Percentiles rank a stretch among this genome's conserved stretches.
phyloP scores from a whole-genome alignment of 2,329 filamentous ascomycete species.

The Colletotrichum spaethianum region DNA sequence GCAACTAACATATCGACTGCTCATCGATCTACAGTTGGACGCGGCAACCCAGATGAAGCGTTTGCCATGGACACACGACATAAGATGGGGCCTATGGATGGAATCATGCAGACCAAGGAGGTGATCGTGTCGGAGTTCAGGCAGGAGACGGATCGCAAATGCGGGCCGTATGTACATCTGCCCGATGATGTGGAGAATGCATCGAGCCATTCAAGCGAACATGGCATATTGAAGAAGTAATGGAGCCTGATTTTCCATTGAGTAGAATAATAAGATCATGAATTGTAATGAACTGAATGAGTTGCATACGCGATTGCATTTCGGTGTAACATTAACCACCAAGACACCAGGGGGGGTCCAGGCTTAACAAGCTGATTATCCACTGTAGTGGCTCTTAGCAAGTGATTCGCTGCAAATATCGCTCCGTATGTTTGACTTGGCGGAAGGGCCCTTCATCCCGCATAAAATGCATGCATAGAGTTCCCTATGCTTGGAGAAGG shows the following conservation, averaged over 20 bases:
- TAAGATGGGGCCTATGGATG: constrained; percentile 32
- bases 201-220: constrained; percentile 26
- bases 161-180: constrained; percentile 30
- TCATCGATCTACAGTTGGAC: constrained; percentile 27
- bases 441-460: not conserved
- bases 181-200: constrained; percentile 34
- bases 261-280: not conserved
- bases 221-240: constrained; percentile 32
- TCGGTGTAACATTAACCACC: not conserved
- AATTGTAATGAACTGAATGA: not conserved
- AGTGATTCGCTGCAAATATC: not conserved
- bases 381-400: not conserved
- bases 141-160: constrained; percentile 28
- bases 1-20: constrained; percentile 27
- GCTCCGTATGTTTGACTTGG: not conserved
- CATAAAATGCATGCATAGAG: constrained; percentile 1
- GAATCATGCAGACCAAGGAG: constrained; percentile 40
- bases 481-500: not conserved
- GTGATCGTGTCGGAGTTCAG: constrained; percentile 37
- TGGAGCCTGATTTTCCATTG: not conserved
- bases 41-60: not conserved
- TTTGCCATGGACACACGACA: constrained; percentile 28
- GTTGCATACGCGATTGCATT: not conserved
- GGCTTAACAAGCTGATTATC: not conserved
- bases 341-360: not conserved